These are phyloP conservation scores for Penicillium odoratum DNA, from an alignment of 495 filamentous ascomycete genomes.

Conservation along the genomic window DNA sequence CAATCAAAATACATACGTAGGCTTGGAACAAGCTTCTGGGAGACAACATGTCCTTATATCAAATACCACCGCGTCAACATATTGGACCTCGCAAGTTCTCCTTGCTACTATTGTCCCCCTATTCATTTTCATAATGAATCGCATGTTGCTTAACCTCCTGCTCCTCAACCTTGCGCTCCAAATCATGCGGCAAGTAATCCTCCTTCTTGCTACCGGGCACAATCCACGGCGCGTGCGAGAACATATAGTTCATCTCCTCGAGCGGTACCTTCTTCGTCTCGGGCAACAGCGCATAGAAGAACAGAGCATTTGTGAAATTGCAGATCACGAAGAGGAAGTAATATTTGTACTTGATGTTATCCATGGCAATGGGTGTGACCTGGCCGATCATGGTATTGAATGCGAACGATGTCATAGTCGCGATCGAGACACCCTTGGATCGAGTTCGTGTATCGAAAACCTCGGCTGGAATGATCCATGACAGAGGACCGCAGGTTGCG, in stretches of 20 bases:
- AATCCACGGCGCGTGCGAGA: conserved; percentile 67
- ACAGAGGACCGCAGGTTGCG: conserved; percentile 61
- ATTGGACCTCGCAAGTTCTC: background rate
- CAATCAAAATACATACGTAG: background rate
- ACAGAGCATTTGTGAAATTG: conserved; percentile 57
- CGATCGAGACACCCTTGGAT: conserved; percentile 65
- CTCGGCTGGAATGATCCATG: conserved; percentile 67
- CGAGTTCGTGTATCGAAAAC: conserved; percentile 70
- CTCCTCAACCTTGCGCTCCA: conserved; percentile 41
- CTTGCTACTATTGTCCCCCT: background rate
- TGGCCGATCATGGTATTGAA: conserved; percentile 77
- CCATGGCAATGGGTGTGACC: conserved; percentile 62
- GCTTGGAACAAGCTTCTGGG: background rate
- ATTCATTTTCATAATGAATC: conserved; percentile 23
- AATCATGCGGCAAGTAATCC: conserved; percentile 37
- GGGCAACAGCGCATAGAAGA: conserved; percentile 64
- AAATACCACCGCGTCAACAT: background rate
- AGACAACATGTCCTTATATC: background rate
- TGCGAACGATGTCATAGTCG: conserved; percentile 63
- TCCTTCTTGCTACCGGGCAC: conserved; percentile 50
- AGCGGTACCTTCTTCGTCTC: conserved; percentile 66
- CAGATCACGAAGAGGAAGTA: conserved; percentile 59
- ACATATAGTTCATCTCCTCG: conserved; percentile 71
- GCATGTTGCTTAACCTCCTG: conserved; percentile 36
- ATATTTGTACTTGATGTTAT: conserved; percentile 48